Evolutionary conservation across 2,329 filamentous ascomycete genomes (phyloP), one percentile per base, ranked within the genome.

Genomic region (Pezicula carpinea): DNA sequence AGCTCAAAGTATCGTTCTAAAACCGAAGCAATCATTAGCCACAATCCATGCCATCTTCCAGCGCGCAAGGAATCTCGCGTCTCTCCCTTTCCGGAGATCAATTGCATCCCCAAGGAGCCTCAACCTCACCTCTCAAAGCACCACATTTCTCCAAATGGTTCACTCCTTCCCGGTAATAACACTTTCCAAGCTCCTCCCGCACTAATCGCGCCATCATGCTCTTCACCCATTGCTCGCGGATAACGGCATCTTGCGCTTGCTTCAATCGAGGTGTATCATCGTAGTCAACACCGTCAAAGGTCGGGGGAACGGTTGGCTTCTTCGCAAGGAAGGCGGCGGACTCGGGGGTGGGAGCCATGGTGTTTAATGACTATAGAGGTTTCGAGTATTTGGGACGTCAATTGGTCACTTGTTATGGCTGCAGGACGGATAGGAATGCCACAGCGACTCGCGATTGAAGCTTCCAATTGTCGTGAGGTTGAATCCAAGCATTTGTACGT

Each of bases 81-180:
- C 35, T 31, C 14, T 17, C 10, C 35, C 22, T 10, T 22, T 17
- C 18, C 13, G 32, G 21, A 18, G 41, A 8, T 17, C 19, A 39
- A 39, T 32, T 15, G 14, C 6, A 8, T 35, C 41, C 21, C 31
- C 17, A 15, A 22, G 31, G 21, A 11, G 22, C 13, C 17, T 17
- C 39, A 29, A 50, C 40, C 85, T 76, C 67, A 93, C 88, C 87
- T 85, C 88, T 77, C 69, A 92, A 68, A 61, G 79, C 74, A 56
- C 87, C 87, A 68, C 88, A 93, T 72, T 92, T 93, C 77, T 92
- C 88, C 66, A 93, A 70, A 67, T 93, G 88, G 69, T 93, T 93
- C 56, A 91, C 86, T 47, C 88, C 89, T 70, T 93, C 86, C 58
- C 81, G 77, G 69, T 82, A 81, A 70, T 93, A 93, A 75, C 88